phyloP scores from a whole-genome alignment of 805 yeast species.

The Kluyveromyces dobzhanskii region DNA sequence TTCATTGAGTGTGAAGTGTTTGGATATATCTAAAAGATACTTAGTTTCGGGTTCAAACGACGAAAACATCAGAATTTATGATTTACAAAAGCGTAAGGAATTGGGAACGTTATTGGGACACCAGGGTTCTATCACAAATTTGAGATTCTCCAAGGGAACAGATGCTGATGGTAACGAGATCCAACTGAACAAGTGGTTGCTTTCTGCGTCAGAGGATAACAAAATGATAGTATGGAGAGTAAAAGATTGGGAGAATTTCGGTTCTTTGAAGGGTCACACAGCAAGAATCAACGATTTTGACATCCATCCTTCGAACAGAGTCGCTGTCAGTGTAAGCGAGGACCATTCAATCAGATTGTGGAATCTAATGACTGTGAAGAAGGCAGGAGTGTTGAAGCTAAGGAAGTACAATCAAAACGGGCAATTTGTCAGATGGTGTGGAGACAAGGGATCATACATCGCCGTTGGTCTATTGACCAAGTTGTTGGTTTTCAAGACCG shows the following conservation, averaged over 20 bases:
- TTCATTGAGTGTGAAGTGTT: constrained; percentile 73
- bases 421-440: constrained; percentile 60
- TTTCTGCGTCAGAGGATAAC: constrained; percentile 89
- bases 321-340: constrained; percentile 82
- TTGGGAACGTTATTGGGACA: constrained; percentile 85
- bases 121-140: constrained; percentile 75
- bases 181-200: constrained; percentile 58
- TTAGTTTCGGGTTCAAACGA: constrained; percentile 92
- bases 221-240: constrained; percentile 88
- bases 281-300: constrained; percentile 78
- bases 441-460: constrained; percentile 55
- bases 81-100: constrained; percentile 87
- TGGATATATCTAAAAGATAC: constrained; percentile 76
- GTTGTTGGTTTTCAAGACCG: constrained; percentile 56
- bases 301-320: constrained; percentile 82
- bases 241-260: constrained; percentile 92
- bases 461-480: constrained; percentile 66
- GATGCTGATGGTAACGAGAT: constrained; percentile 12
- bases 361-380: constrained; percentile 95
- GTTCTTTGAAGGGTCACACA: constrained; percentile 80
- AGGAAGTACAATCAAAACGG: constrained; percentile 61
- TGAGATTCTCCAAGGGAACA: constrained; percentile 49
- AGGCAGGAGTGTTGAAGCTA: constrained; percentile 76
- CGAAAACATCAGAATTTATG: constrained; percentile 91
- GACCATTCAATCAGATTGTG: constrained; percentile 82